These are phyloP conservation scores for Cyclotella baltica DNA, from an alignment of 108 stramenopile genomes.

Conservation along the genomic window DNA sequence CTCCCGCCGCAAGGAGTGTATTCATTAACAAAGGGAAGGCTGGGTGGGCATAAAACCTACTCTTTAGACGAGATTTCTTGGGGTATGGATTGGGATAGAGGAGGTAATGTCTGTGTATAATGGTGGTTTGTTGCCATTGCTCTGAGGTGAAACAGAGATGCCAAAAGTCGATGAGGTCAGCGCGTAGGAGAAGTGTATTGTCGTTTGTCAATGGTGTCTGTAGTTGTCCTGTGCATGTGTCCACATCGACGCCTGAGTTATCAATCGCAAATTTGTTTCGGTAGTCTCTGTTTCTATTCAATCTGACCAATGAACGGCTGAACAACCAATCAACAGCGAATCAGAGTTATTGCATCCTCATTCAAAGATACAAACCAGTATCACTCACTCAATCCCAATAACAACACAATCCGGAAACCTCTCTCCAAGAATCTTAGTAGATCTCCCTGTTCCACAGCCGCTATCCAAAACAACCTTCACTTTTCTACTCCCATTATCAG, in stretches of 20 bases:
- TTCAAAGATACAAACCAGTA: too few relatives aligned
- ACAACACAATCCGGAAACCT: constrained; percentile 72
- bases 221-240: neutral
- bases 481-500: neutral
- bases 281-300: constrained; percentile 52
- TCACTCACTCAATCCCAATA: constrained; percentile 82
- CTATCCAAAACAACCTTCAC: constrained; percentile 76
- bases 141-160: constrained; percentile 47
- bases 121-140: constrained; percentile 27
- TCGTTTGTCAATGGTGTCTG: neutral
- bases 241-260: constrained; percentile 4
- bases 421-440: constrained; percentile 61
- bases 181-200: constrained; percentile 83
- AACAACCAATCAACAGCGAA: neutral
- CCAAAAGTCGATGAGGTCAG: constrained; percentile 91
- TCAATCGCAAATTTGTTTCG: constrained; percentile 11
- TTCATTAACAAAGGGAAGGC: constrained; percentile 79
- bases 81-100: constrained; percentile 96
- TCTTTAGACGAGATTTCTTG: constrained; percentile 69
- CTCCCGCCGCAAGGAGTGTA: constrained; percentile 25
- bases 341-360: too few relatives aligned
- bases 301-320: constrained; percentile 76
- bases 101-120: constrained; percentile 70
- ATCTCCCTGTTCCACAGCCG: constrained; percentile 91
- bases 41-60: constrained; percentile 91